phyloP scores from a whole-genome alignment of 2,329 filamentous ascomycete genomes.

The Fusarium floridanum region DNA sequence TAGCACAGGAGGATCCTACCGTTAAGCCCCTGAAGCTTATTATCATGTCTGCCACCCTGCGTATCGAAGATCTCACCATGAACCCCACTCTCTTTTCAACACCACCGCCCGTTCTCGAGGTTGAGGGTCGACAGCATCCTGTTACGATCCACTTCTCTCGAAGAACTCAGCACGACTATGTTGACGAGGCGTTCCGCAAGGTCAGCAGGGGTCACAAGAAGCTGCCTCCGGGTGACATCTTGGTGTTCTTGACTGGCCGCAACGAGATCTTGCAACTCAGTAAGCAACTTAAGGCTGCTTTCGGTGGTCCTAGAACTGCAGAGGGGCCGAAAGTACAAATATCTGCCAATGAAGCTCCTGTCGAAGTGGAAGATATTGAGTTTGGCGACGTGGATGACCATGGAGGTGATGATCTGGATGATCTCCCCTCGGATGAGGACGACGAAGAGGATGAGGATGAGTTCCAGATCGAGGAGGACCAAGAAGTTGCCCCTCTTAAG shows the following conservation, averaged over 20 bases:
- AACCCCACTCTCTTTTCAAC: conserved; percentile 83
- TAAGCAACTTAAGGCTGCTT: conserved; percentile 78
- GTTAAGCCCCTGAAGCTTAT: conserved; percentile 88
- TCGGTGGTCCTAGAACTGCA: conserved; percentile 69
- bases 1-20: conserved; percentile 78
- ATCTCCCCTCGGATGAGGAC: conserved; percentile 69
- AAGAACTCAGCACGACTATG: conserved; percentile 86
- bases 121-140: conserved; percentile 91
- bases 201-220: conserved; percentile 89
- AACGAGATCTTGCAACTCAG: conserved; percentile 90
- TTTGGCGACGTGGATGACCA: conserved; percentile 78
- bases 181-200: conserved; percentile 91
- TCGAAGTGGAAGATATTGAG: conserved; percentile 90
- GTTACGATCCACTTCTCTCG: conserved; percentile 92
- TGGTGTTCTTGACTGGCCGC: conserved; percentile 95
- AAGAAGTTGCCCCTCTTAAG: conserved; percentile 71
- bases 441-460: conserved; percentile 73
- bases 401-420: conserved; percentile 71
- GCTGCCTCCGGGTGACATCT: conserved; percentile 88
- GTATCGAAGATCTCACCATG: conserved; percentile 89
- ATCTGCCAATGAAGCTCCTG: conserved; percentile 79
- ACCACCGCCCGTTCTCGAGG: conserved; percentile 86
- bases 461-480: conserved; percentile 77
- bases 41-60: conserved; percentile 97
- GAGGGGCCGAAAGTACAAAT: conserved; percentile 78